A percentile compares a stretch with the other conserved stretches of the same genome.
Evolutionary conservation across 805 yeast species (phyloP).

Genomic region (Zygoascus biomembranicola): DNA sequence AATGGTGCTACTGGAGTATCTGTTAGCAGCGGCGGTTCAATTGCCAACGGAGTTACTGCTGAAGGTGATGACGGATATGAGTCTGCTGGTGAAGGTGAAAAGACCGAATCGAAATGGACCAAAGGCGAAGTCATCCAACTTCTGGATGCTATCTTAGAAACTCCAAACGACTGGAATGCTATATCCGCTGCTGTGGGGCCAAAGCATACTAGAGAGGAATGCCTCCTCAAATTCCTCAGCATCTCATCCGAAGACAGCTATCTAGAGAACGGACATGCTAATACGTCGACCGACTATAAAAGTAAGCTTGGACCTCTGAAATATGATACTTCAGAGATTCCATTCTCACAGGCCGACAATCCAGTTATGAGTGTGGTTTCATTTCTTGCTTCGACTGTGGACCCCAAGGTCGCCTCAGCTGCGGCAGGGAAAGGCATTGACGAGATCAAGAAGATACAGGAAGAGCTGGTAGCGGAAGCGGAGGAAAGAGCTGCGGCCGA

Average conservation of each 20-base stretch:
- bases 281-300: constrained; percentile 11
- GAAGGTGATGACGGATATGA: constrained; percentile 8
- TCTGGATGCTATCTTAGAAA: constrained; percentile 52
- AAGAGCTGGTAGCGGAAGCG: not conserved
- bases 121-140: constrained; percentile 52
- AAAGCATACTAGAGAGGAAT: constrained; percentile 64
- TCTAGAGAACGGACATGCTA: constrained; percentile 34
- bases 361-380: constrained; percentile 92
- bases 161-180: constrained; percentile 70
- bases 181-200: constrained; percentile 57
- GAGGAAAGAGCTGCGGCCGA: constrained; percentile 4
- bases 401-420: constrained; percentile 75
- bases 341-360: constrained; percentile 78
- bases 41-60: constrained; percentile 1
- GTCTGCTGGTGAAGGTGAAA: not conserved
- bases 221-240: constrained; percentile 69
- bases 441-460: constrained; percentile 37
- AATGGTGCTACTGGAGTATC: constrained; percentile 20
- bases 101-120: constrained; percentile 46
- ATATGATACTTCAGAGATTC: constrained; percentile 67
- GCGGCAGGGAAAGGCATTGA: constrained; percentile 49
- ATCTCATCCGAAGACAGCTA: constrained; percentile 69
- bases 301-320: constrained; percentile 62
- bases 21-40: not conserved
- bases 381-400: constrained; percentile 76